Evolutionary conservation across 2,329 filamentous ascomycete genomes (phyloP), one percentile per base, ranked within the genome.

Genomic region (Dactylellina cionopaga): DNA sequence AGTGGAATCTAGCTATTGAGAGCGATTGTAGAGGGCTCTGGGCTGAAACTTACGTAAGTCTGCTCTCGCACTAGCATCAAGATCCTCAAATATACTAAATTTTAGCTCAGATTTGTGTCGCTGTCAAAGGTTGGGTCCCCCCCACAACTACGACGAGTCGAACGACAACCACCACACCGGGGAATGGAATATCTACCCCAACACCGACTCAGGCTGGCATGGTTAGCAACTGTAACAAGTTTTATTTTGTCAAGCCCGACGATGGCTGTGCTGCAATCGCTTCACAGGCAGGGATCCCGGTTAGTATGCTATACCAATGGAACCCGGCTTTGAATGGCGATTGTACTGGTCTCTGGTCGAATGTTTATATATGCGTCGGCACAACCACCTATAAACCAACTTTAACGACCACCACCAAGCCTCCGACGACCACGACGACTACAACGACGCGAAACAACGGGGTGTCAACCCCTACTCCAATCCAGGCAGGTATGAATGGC

Each of bases 201-300:
- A 24, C n/a, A 2, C 62, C 62, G 5, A 66, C 51, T 10, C 62
- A 66, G 11, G 27, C 31, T 13, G 51, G 62, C 5, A 58, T 66
- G 49, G 44, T 27, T 0, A 47, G 24, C 13, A 37, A 22, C 13
- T 66, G 62, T 25, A 58, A 56, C 13, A 56, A 51, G 13, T 58
- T 56, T n/a, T 35, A 66, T 25, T 58, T 66, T 9, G 51, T 66
- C 11, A 37, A 27, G 15, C 9, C 31, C 22, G 24, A 22, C 1
- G 43, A 58, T 5, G 24, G 29, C 6, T 58, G 62, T 43, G 22
- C 9, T 6, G 1, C 27, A 2, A 56, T 66, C 17, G 33, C 62
- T 19, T 17, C 5, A 6, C 24, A 66, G 24, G n/a, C n/a, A n/a
- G n/a, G n/a, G n/a, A 49, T 51, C 11, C 15, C 19, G 2, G 19